Evolutionary conservation across 192 early-diverging fungal genomes (phyloP), one percentile per base, ranked within the genome.

Genomic region (Coemansia biformis): DNA sequence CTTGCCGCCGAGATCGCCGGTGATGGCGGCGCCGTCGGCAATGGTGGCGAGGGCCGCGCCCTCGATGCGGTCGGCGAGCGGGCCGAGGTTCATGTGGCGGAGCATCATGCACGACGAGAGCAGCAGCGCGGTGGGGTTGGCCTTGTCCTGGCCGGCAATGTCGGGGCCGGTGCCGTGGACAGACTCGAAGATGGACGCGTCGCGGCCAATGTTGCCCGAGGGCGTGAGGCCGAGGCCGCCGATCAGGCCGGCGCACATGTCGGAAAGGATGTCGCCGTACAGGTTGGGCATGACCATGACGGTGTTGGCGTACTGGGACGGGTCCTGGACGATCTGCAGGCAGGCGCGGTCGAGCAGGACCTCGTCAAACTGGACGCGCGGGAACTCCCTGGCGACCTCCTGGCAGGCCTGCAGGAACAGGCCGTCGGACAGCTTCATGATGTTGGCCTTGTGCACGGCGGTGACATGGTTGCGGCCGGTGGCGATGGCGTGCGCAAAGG

Each of bases 261-360:
- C 96, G 17, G 87, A 90, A 45, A 98, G 79, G 80, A 98, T 98
- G 74, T 98, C 96, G 58, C 96, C 96, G 57, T 99, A 99, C 62
- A 99, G 81, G 85, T 99, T 99, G 43, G 96, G 96, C 93, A 99
- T 96, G 61, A 96, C 96, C 92, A 99, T 94, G 65, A 99, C 96
- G 17, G 89, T 92, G 61, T 90, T 78, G 32, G 81, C 82, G 57
- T 83, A 99, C 48, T 89, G 79, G 41, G 83, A 77, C 7, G 93
- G 96, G 76, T 96, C 88, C 79, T 93, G 87, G 44, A 92, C 90
- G 48, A 99, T 93, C 82, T 90, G 76, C 52, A 96, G 78, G 73
- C 96, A 96, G 34, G 90, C 90, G 51, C 90, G 84, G 78, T 99
- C 96, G 54, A 99, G 83, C 39, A 96, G 79, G 35, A 88, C 81